A percentile compares a stretch with the other conserved stretches of the same genome.
phyloP scores from a whole-genome alignment of 129 eudicot genomes.

The Pittosporum tobira region DNA sequence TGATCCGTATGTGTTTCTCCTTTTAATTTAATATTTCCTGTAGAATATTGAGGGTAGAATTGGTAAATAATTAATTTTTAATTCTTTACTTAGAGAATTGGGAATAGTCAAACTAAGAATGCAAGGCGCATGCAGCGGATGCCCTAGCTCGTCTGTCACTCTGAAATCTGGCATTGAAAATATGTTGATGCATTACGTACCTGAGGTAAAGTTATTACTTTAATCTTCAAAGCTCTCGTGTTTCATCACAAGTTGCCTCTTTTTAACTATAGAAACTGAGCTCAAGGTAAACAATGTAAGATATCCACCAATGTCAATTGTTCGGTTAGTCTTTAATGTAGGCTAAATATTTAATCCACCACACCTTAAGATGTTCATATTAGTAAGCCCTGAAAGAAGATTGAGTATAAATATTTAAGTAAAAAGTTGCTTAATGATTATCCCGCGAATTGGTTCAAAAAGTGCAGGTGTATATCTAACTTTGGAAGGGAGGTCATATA shows the following conservation, averaged over 20 bases:
- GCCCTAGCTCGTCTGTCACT: constrained; percentile 98
- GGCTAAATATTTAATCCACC: too few relatives aligned
- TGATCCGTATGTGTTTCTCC: constrained; percentile 46
- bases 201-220: constrained; percentile 46
- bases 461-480: too few relatives aligned
- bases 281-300: neutral
- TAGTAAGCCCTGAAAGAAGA: too few relatives aligned
- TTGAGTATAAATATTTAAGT: too few relatives aligned
- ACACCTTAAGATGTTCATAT: too few relatives aligned
- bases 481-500: too few relatives aligned
- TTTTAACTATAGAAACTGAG: neutral
- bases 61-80: neutral
- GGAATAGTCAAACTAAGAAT: constrained; percentile 87
- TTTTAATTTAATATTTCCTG: neutral
- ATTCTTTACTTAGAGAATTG: constrained; percentile 39
- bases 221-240: neutral
- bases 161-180: constrained; percentile 96
- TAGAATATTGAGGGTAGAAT: neutral
- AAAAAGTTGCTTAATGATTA: too few relatives aligned
- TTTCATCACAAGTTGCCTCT: neutral
- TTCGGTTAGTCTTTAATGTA: neutral
- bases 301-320: too few relatives aligned
- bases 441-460: too few relatives aligned
- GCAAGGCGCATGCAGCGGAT: constrained; percentile 99
- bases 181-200: constrained; percentile 97